Conservation (phyloP, 495 filamentous ascomycete species). For the Daldinia bambusicola region DNA sequence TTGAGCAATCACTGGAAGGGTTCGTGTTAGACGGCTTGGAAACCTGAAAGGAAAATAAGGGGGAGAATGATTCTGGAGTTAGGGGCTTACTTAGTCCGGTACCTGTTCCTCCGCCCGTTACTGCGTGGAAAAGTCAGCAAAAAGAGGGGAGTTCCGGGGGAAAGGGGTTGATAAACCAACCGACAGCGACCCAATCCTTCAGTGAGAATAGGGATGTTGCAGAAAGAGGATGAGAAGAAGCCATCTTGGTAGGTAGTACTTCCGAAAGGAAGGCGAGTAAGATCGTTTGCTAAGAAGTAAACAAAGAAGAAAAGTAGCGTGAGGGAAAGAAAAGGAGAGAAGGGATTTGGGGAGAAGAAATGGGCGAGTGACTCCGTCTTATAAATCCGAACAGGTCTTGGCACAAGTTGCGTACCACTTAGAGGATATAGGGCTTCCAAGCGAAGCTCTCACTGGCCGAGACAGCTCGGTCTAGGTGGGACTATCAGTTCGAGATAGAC, state of each 20-base stretch:
- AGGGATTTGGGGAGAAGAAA: conserved; percentile 15
- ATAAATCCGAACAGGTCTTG: conserved; percentile 28
- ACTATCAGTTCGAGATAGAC: not conserved
- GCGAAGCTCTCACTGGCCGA: not conserved
- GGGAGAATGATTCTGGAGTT: not conserved
- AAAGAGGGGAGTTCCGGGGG: conserved; percentile 11
- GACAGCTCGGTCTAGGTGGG: no score
- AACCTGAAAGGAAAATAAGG: not conserved
- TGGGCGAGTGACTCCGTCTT: conserved; percentile 14
- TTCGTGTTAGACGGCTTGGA: not conserved
- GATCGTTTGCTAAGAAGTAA: not conserved
- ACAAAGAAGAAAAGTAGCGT: not conserved
- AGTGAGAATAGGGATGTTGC: conserved; percentile 43
- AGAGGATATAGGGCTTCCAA: conserved; percentile 12
- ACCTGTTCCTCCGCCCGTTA: conserved; percentile 68
- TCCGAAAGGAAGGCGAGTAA: not conserved
- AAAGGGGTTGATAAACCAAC: conserved; percentile 34
- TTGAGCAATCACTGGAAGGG: conserved; percentile 71
- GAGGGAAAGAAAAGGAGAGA: conserved; percentile 19
- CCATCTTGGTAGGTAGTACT: conserved; percentile 23
- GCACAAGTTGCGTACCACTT: not conserved
- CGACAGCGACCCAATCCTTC: conserved; percentile 43
- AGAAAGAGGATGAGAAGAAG: conserved; percentile 45
- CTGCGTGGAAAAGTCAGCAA: conserved; percentile 36
- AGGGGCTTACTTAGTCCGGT: conserved; percentile 61